phyloP scores from a whole-genome alignment of 306 rosid species.

The Cicer pinnatifidum region DNA sequence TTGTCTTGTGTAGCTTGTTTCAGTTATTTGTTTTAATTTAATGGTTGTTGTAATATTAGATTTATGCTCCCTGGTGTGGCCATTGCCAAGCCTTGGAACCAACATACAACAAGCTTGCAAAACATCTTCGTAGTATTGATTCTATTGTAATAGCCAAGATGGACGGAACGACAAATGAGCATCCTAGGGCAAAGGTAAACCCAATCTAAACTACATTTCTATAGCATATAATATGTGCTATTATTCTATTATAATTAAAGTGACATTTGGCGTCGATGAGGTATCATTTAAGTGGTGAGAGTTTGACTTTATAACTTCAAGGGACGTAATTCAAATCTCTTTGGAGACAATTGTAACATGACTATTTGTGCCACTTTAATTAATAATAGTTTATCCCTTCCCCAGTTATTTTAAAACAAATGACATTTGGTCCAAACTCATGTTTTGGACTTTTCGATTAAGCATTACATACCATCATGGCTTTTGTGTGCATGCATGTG shows the following conservation, averaged over 20 bases:
- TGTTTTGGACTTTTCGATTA: slow-evolving; percentile 24
- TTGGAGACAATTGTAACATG: too few species aligned
- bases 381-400: too few species aligned
- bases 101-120: slow-evolving; percentile 93
- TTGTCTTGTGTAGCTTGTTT: slow-evolving; percentile 37
- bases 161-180: slow-evolving; percentile 99
- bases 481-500: slow-evolving; percentile 22
- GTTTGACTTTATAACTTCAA: too few species aligned
- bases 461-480: slow-evolving; percentile 16
- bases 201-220: slow-evolving; percentile 34
- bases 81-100: slow-evolving; percentile 98
- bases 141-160: slow-evolving; percentile 95
- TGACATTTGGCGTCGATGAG: not conserved
- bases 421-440: slow-evolving; percentile 37
- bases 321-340: too few species aligned
- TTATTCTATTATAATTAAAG: slow-evolving; percentile 21
- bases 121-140: slow-evolving; percentile 79
- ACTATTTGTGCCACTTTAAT: too few species aligned
- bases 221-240: slow-evolving; percentile 44
- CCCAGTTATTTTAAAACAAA: not conserved
- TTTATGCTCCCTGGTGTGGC: slow-evolving; percentile 99
- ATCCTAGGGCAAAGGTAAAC: slow-evolving; percentile 91
- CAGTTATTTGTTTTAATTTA: slow-evolving; percentile 5
- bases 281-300: too few species aligned
- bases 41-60: slow-evolving; percentile 50